These are phyloP conservation scores for Saxispiralis lemnorum DNA, from an alignment of 495 filamentous ascomycete species.

Conservation along the genomic window DNA sequence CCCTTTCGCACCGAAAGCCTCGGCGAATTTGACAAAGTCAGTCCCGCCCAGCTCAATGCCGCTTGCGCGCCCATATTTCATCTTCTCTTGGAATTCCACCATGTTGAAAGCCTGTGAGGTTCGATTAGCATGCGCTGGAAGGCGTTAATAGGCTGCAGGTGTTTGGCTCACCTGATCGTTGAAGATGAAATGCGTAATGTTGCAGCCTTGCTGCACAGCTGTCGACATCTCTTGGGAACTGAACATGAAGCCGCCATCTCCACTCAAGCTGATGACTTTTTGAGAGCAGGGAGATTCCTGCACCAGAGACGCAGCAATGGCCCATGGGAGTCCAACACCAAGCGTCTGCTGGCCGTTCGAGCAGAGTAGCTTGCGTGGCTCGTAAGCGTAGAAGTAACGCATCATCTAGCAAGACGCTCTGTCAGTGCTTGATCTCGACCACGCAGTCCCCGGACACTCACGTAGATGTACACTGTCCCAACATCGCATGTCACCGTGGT, in stretches of 20 bases:
- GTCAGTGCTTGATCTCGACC: no score
- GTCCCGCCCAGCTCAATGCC: constrained; percentile 24
- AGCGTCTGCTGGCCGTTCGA: constrained; percentile 29
- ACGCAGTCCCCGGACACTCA: no score
- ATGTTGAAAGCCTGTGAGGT: constrained; percentile 21
- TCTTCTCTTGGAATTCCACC: constrained; percentile 28
- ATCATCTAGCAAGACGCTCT: constrained; percentile 11
- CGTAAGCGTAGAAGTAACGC: constrained; percentile 25
- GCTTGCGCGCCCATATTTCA: constrained; percentile 24
- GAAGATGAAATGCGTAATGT: constrained; percentile 29
- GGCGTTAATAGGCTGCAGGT: no score
- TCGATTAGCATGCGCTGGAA: no score
- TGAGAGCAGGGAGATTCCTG: constrained; percentile 20
- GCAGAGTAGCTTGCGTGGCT: constrained; percentile 22
- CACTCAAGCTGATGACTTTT: constrained; percentile 20
- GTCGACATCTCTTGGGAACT: constrained; percentile 19
- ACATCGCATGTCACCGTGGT: constrained; percentile 23
- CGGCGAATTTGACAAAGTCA: constrained; percentile 25
- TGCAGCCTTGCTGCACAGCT: constrained; percentile 25
- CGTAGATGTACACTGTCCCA: constrained; percentile 27
- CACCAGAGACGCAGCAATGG: constrained; percentile 23
- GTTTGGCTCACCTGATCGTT: constrained; percentile 18
- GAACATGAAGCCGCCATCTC: constrained; percentile 29
- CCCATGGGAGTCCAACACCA: constrained; percentile 27
- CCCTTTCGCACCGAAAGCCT: constrained; percentile 25